Base-by-base conservation (phyloP, 306 rosid species). In the Rosa chinensis region DNA sequence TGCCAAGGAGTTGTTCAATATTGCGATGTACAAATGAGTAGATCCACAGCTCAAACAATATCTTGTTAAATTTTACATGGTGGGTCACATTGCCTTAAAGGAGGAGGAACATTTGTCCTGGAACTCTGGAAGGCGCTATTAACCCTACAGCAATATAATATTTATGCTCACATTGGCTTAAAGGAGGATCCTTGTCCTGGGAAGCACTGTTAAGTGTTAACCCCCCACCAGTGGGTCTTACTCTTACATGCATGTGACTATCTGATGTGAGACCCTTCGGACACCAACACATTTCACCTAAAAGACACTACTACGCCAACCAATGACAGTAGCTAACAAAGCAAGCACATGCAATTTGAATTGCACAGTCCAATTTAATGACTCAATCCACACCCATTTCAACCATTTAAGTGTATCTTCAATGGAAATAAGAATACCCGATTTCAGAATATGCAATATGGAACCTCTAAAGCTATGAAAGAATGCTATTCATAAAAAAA, bases 301-400 rank as follows among this genome's bases (percentile, higher is more conserved):
- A 74, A 59, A 9, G 42, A 49, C 69, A 58, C 68, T 59, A 32
- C 10, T 0, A 64, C 71, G 13, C 6, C 18, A 40, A 28, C 61
- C 17, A 16, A 10, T 72, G 61, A 49, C 45, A 56, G 42, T 56
- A 74, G 16, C 67, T n/a, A 74, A 74, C 77, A 74, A 55, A 55
- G 14, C 69, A 74, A 55, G 77, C 49, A 74, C 78, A 74, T 59
- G 78, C 55, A 74, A 40, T 39, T 1, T 56, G 55, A 39, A 58
- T 74, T 74, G 18, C 16, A 55, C 23, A 39, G 52, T 12, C 67
- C 77, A 37, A 50, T 9, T 61, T 64, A 35, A 10, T 32, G 64
- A 50, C 6, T 73, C 5, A 42, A 23, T 73, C 48, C n/a, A 55
- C 35, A 17, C 32, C 59, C 69, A 14, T 23, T 75, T 59, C 49